Base-by-base conservation (phyloP, 176 grass and related monocot species). In the Aegilops speltoides region DNA sequence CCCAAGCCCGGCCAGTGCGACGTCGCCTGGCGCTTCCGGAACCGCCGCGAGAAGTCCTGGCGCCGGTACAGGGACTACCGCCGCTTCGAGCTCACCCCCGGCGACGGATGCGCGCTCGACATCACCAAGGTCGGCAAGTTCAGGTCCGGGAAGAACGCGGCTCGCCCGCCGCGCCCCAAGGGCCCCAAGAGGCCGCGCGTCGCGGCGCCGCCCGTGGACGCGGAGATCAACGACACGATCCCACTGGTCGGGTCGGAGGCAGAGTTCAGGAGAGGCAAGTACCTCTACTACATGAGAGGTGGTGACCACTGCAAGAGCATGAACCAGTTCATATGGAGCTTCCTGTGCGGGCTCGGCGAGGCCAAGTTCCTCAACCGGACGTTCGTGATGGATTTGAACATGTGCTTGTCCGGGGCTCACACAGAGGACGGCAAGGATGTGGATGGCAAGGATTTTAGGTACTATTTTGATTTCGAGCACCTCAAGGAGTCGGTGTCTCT, bases 291-390 rank as follows among this genome's bases (percentile, higher is more conserved):
- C 88, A 91, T 91, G 59, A 85, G 96, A 26, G 93, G 96, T 1
- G 93, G 96, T 1, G 96, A 95, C 84, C 88, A 95, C n/a, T 98
- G 93, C 96, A 95, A 98, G 82, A 91, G 96, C 77, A 98, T 95
- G 93, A 95, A 98, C 84, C 96, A 98, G 69, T 98, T 87, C 82
- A 84, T 98, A 3, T 95, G 93, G 93, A 94, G 96, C 86, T 94
- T 98, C 88, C 72, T 98, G 9, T 98, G 96, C 13, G 96, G 91
- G 23, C 91, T 98, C 6, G 96, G 95, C 9, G 95, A 98, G 16
- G 95, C 95, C 75, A 94, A 98, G 85, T 95, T 92, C 87, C 82
- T 98, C 68, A 98, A 98, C 86, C 91, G 96, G 50, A 98, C 96
- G 2, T 95, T 98, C 3, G 91, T 98, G 29, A 92, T 98, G 79